phyloP scores from a whole-genome alignment of 768 basidiomycete genomes.

The Crucibulum laeve region DNA sequence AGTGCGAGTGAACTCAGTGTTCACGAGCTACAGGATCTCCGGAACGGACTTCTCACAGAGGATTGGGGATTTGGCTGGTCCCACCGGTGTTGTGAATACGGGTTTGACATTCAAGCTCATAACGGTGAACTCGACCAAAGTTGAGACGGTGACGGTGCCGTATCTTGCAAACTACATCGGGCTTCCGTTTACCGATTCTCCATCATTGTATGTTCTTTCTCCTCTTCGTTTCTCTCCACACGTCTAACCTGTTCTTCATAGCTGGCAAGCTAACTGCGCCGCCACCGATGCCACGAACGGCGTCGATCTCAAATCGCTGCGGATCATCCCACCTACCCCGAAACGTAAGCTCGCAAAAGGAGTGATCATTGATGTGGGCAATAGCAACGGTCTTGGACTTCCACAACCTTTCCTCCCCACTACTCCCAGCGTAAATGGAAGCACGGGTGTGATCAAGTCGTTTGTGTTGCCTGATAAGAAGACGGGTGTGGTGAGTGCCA shows the following conservation, averaged over 20 bases:
- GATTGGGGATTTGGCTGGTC: slow-evolving; percentile 53
- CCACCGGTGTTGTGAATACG: slow-evolving; percentile 39
- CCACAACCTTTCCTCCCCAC: slow-evolving; percentile 45
- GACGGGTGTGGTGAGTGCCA: slow-evolving; percentile 51
- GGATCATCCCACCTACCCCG: slow-evolving; percentile 3
- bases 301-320: slow-evolving; percentile 30
- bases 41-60: slow-evolving; percentile 50
- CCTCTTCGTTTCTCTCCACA: not conserved
- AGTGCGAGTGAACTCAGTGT: slow-evolving; percentile 58
- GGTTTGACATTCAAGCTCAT: slow-evolving; percentile 46
- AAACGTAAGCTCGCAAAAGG: slow-evolving; percentile 26
- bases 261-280: slow-evolving; percentile 59
- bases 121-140: slow-evolving; percentile 36
- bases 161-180: slow-evolving; percentile 47
- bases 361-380: slow-evolving; percentile 38
- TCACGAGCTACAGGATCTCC: slow-evolving; percentile 52
- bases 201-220: slow-evolving; percentile 41
- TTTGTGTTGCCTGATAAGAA: slow-evolving; percentile 50
- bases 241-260: slow-evolving; percentile 15
- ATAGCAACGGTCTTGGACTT: slow-evolving; percentile 35
- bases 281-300: slow-evolving; percentile 48
- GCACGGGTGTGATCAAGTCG: slow-evolving; percentile 48
- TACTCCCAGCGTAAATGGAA: slow-evolving; percentile 39
- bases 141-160: slow-evolving; percentile 48
- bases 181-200: slow-evolving; percentile 41